These are phyloP conservation scores for Chaetomiaceae sp. DNA, from an alignment of 2,329 filamentous ascomycete species.

Conservation along the genomic window DNA sequence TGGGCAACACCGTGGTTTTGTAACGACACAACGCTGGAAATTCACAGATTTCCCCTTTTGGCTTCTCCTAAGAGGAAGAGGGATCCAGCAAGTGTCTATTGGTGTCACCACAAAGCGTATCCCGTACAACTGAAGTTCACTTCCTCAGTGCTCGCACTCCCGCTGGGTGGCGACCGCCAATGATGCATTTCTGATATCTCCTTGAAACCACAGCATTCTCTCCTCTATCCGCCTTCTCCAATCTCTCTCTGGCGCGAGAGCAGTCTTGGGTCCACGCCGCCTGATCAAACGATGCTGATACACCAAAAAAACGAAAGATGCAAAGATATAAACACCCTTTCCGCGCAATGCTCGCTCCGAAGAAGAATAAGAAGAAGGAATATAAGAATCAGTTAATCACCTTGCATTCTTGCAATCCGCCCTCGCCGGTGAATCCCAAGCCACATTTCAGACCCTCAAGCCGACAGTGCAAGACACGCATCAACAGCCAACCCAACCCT, in stretches of 20 bases:
- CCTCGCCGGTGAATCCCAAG: neutral
- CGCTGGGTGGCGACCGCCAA: too few species aligned
- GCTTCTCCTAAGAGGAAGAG: too few species aligned
- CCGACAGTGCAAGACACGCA: constrained; percentile 69
- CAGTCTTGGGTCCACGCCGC: neutral
- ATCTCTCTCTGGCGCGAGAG: neutral
- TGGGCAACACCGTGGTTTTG: too few species aligned
- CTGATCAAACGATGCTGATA: constrained; percentile 13
- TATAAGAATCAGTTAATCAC: neutral
- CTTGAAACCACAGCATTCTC: neutral
- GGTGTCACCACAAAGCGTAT: too few species aligned
- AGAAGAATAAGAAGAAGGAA: neutral
- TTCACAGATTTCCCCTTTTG: too few species aligned
- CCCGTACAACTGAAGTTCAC: too few species aligned
- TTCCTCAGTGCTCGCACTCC: too few species aligned
- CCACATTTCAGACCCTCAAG: constrained; percentile 25
- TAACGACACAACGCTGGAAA: too few species aligned
- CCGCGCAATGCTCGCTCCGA: constrained; percentile 13
- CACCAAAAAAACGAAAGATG: constrained; percentile 8
- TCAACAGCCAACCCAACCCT: constrained; percentile 83
- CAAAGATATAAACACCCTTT: constrained; percentile 9
- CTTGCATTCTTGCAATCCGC: neutral
- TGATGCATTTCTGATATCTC: too few species aligned
- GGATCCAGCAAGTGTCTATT: too few species aligned
- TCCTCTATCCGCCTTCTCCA: neutral